A percentile compares a stretch with the other conserved stretches of the same genome.
phyloP scores from a whole-genome alignment of 768 basidiomycete genomes.

The Podaxis carcinomalis region DNA sequence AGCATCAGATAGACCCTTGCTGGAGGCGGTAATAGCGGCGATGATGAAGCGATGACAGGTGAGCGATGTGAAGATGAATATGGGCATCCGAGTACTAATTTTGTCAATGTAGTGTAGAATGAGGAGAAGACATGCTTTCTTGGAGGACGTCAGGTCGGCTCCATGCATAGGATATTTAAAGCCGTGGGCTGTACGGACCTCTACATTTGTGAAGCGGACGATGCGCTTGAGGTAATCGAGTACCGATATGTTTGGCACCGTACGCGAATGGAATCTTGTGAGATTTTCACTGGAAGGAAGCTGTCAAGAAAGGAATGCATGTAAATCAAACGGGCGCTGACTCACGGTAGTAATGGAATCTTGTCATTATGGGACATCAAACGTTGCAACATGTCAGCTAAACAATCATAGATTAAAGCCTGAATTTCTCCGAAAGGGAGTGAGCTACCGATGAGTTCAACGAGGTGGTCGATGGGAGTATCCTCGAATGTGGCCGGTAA shows the following conservation, averaged over 20 bases:
- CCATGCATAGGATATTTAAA: constrained; percentile 11
- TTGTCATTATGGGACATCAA: constrained; percentile 95
- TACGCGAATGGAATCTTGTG: constrained; percentile 94
- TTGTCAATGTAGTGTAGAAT: constrained; percentile 90
- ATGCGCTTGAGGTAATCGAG: constrained; percentile 94
- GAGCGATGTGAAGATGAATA: constrained; percentile 91
- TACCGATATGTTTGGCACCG: constrained; percentile 82
- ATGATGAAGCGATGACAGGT: constrained; percentile 98
- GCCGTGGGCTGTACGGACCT: constrained; percentile 58
- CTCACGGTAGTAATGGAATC: constrained; percentile 84
- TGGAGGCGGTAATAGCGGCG: constrained; percentile 85
- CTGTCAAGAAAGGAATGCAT: constrained; percentile 12
- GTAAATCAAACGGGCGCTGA: constrained; percentile 19
- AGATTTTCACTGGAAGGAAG: constrained; percentile 66
- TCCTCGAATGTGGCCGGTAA: constrained; percentile 84
- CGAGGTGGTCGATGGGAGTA: constrained; percentile 77
- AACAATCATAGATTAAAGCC: constrained; percentile 16
- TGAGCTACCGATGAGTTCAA: constrained; percentile 77
- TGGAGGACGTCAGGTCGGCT: constrained; percentile 12
- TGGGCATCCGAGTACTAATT: constrained; percentile 81
- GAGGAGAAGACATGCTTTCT: constrained; percentile 80
- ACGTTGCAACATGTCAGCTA: constrained; percentile 95
- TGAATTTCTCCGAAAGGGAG: constrained; percentile 1
- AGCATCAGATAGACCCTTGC: constrained; percentile 92
- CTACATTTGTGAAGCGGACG: constrained; percentile 92